A percentile compares a stretch with the other conserved stretches of the same genome.
phyloP scores from a whole-genome alignment of 2,329 filamentous ascomycete genomes.

The Metarhizium guizhouense region DNA sequence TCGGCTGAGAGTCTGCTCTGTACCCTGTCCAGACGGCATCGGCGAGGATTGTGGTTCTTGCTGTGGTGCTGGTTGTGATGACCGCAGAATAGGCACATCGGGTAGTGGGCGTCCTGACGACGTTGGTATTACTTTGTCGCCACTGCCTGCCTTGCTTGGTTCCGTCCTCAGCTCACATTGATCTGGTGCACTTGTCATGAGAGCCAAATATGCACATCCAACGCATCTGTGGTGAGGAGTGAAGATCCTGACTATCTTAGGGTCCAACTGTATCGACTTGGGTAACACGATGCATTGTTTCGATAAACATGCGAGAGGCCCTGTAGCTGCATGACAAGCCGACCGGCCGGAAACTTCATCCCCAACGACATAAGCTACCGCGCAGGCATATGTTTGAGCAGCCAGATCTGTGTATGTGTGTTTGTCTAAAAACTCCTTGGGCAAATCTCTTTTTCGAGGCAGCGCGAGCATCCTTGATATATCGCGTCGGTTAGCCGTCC shows the following conservation, averaged over 20 bases:
- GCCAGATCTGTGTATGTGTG: constrained; percentile 15
- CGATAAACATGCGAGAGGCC: constrained; percentile 14
- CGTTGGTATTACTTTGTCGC: background rate
- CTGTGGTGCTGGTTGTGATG: background rate
- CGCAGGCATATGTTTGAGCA: constrained; percentile 16
- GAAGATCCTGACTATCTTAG: constrained; percentile 13
- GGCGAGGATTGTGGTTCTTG: background rate
- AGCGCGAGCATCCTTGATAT: constrained; percentile 14
- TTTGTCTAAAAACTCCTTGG: constrained; percentile 15
- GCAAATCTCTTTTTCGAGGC: constrained; percentile 16
- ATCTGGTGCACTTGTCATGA: background rate
- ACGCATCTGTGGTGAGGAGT: constrained; percentile 15
- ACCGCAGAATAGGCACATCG: background rate
- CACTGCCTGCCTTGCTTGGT: background rate
- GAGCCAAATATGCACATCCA: background rate
- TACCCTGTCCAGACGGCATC: too few species aligned
- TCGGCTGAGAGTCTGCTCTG: background rate
- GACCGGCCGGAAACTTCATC: constrained; percentile 13
- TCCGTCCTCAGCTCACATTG: background rate
- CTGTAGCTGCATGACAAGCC: constrained; percentile 2
- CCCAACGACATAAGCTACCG: constrained; percentile 23
- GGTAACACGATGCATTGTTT: constrained; percentile 19
- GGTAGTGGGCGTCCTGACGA: background rate
- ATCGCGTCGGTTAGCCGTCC: constrained; percentile 12
- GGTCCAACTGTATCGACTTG: constrained; percentile 6